Conservation (phyloP, 2,329 filamentous ascomycete genomes). For the Trichoderma sp. region DNA sequence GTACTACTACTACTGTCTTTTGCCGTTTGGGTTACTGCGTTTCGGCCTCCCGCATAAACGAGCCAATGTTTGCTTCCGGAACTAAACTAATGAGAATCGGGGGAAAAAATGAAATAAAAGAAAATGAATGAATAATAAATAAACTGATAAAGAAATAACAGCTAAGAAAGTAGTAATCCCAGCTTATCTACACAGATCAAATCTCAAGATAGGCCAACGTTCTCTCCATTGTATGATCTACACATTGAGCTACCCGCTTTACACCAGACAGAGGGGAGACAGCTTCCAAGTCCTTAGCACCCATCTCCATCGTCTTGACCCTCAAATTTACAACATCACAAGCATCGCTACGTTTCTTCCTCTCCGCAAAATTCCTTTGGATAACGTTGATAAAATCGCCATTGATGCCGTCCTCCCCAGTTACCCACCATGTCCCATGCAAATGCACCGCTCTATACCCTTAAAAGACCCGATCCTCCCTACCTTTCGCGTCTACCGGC, state of each 20-base stretch:
- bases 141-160: not conserved
- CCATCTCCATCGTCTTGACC: not conserved
- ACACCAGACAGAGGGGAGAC: too few relatives aligned
- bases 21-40: not conserved
- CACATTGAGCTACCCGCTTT: too few relatives aligned
- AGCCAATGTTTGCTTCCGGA: not conserved
- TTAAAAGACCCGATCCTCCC: not conserved
- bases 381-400: not conserved
- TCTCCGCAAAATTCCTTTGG: not conserved
- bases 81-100: not conserved
- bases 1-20: too few relatives aligned
- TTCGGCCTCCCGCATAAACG: not conserved
- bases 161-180: too few relatives aligned
- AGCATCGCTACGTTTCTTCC: not conserved
- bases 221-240: too few relatives aligned
- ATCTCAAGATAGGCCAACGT: too few relatives aligned
- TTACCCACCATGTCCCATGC: not conserved
- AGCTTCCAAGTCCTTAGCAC: too few relatives aligned
- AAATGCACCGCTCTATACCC: not conserved
- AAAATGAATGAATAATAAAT: not conserved
- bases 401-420: not conserved
- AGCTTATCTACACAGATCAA: too few relatives aligned
- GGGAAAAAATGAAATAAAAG: not conserved
- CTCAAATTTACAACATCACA: not conserved
- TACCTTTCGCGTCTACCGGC: not conserved